Conservation (phyloP, 257 asterid species). For the Cynanchum wilfordii region DNA sequence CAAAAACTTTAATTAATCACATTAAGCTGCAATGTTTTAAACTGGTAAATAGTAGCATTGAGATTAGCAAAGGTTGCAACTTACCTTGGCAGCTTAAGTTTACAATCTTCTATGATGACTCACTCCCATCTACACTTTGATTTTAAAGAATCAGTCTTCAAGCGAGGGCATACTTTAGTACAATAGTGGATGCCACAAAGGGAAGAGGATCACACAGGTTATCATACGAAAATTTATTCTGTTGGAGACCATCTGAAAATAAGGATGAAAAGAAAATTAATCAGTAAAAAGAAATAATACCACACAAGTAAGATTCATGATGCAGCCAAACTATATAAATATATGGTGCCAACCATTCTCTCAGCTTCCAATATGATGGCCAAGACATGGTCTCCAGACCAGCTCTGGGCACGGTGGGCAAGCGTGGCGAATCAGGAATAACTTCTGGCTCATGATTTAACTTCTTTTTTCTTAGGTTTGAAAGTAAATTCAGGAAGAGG, state of each 20-base stretch:
- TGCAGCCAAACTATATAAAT: constrained; percentile 7
- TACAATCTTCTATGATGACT: constrained; percentile 73
- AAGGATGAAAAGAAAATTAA: constrained; percentile 2
- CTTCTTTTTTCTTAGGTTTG: constrained; percentile 84
- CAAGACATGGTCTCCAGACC: constrained; percentile 77
- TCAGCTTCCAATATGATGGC: constrained; percentile 85
- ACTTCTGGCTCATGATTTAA: constrained; percentile 39
- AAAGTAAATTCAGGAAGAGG: constrained; percentile 71
- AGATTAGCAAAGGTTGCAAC: constrained; percentile 3
- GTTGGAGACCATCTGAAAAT: constrained; percentile 71
- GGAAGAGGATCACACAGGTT: constrained; percentile 88
- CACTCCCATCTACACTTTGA: constrained; percentile 23
- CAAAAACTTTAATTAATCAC: too few species aligned
- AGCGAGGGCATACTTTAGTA: constrained; percentile 71
- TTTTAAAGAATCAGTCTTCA: constrained; percentile 39
- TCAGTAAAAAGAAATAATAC: neutral
- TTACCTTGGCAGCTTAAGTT: constrained; percentile 80
- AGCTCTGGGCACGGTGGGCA: constrained; percentile 93
- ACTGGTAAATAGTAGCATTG: neutral
- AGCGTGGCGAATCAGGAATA: constrained; percentile 60
- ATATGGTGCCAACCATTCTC: constrained; percentile 49
- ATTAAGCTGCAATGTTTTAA: constrained; percentile 11
- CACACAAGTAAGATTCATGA: neutral
- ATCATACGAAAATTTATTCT: constrained; percentile 64
- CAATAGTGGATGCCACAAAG: constrained; percentile 91